Base-by-base conservation (phyloP, 768 basidiomycete genomes). In the Asterophora lycoperdoides region DNA sequence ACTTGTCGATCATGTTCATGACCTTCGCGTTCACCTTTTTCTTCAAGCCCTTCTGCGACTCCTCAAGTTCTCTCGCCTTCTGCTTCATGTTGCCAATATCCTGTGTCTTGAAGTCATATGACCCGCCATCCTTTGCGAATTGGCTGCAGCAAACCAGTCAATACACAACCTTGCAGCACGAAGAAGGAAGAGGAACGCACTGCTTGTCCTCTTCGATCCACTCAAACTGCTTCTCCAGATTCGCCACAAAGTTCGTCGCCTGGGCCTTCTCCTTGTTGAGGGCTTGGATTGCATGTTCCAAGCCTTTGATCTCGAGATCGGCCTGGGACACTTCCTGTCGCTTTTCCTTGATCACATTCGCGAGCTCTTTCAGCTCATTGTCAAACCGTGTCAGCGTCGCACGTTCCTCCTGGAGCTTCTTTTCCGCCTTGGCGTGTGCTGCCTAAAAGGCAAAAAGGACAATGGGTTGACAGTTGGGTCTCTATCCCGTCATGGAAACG, bases 21-120 rank as follows among this genome's bases (percentile, higher is more conserved):
- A 93, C 93, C 65, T 95, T 96, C 3, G 86, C 85, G 58, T 99
- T 98, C 60, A 98, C 77, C 65, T 94, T 96, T 72, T 93, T 92
- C 72, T 93, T 94, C 83, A 92, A 84, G 17, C 84, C 83, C 58
- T 85, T 86, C 62, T 91, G 91, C 39, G 82, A 74, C 15, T 79
- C 72, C 56, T 90, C 84, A 9, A 98, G 75, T 57, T 92, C 88
- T 7, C 73, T 69, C 19, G 84, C 85, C 61, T 84, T 86, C 35
- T 80, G 72, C 39, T 76, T 71, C 54, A 89, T 68, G 42, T 73
- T 68, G 2, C 46, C 65, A 15, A 93, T 77, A 60, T 96, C 81
- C 46, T 80, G 69, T 2, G 73, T 69, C 3, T 65, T 60, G 63
- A 96, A 97, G 62, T 96, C 87, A 62, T 92, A 99, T 9, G 79